phyloP scores from a whole-genome alignment of 192 early-diverging fungal genomes.

The Podila minutissima region DNA sequence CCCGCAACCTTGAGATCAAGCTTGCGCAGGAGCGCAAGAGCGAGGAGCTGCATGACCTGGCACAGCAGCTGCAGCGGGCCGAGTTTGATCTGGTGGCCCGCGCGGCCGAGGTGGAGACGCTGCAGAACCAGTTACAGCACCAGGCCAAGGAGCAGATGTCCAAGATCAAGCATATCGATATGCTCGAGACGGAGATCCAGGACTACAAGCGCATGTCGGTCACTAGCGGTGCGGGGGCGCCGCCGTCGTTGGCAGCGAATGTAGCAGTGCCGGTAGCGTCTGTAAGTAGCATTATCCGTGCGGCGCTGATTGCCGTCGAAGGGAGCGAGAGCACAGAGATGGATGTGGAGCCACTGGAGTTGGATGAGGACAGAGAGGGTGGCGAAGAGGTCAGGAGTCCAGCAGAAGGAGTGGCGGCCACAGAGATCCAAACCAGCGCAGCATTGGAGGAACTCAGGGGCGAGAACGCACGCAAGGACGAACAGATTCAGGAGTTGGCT shows the following conservation, averaged over 20 bases:
- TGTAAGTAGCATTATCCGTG: no score
- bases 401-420: background rate
- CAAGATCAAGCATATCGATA: background rate
- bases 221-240: background rate
- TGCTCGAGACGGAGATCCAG: background rate
- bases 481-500: constrained; percentile 14
- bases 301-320: background rate
- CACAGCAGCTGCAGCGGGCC: constrained; percentile 2
- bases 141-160: constrained; percentile 4
- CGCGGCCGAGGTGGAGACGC: constrained; percentile 8
- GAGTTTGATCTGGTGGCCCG: constrained; percentile 25
- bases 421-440: background rate
- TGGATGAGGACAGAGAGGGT: background rate
- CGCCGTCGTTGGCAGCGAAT: background rate
- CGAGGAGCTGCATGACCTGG: constrained; percentile 1
- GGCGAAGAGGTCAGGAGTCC: background rate
- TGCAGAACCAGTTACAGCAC: constrained; percentile 3
- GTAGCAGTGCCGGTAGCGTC: background rate
- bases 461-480: constrained; percentile 29
- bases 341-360: background rate
- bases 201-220: background rate
- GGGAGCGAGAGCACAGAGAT: background rate
- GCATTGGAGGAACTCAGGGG: constrained; percentile 5
- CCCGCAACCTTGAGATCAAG: constrained; percentile 19
- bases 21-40: constrained; percentile 3